Percentiles rank a stretch among this genome's conserved stretches.
Evolutionary conservation across 176 grass and related monocot genomes (phyloP).

Genomic region (Aegilops longissima): DNA sequence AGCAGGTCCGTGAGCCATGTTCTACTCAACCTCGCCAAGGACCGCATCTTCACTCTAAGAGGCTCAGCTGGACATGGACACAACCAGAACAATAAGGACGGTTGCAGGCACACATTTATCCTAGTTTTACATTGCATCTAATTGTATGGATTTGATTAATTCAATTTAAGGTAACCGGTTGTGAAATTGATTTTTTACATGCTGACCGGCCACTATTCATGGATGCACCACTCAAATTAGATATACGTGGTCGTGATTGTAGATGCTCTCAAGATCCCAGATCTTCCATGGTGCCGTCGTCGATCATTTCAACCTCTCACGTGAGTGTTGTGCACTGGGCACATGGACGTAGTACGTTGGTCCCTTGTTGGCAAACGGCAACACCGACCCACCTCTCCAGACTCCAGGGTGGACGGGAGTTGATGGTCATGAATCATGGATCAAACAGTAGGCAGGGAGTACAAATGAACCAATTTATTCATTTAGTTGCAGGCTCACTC

Average conservation of each 20-base stretch:
- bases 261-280: background rate
- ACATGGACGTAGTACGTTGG: conserved; percentile 26
- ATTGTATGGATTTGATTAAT: no score
- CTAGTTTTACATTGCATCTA: no score
- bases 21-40: no score
- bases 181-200: no score
- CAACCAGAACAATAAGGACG: no score
- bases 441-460: background rate
- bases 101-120: no score
- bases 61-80: no score
- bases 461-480: background rate
- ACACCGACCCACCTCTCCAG: background rate
- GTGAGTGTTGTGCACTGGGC: background rate
- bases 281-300: background rate
- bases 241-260: background rate
- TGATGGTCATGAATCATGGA: background rate
- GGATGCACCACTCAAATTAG: no score
- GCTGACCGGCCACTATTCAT: no score
- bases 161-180: no score
- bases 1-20: no score
- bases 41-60: no score
- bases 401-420: background rate
- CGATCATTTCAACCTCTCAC: background rate
- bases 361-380: background rate
- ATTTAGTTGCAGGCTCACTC: background rate